Conservation (phyloP, 31 red algal genomes). For the Pterothamnion heteromorphum region DNA sequence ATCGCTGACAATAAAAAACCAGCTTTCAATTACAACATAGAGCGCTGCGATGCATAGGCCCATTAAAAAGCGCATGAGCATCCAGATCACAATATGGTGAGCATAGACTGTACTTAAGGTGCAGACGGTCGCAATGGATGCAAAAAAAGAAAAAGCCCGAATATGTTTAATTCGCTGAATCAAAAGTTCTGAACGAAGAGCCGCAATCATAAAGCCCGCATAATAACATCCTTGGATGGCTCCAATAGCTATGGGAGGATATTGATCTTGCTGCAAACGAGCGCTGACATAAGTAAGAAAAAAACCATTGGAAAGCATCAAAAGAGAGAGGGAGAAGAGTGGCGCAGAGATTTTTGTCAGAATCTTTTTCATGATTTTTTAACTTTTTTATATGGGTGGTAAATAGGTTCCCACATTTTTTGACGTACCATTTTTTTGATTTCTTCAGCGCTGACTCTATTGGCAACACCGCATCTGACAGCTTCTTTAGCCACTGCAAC, state of each 20-base stretch:
- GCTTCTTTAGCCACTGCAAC: constrained; percentile 64
- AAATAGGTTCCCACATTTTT: not conserved
- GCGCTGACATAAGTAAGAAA: no score
- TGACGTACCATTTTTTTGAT: not conserved
- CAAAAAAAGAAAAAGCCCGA: not conserved
- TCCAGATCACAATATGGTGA: not conserved
- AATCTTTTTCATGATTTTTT: no score
- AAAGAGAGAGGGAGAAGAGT: no score
- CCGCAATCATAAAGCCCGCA: not conserved
- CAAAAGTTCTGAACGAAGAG: not conserved
- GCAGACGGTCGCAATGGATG: not conserved
- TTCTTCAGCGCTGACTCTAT: not conserved
- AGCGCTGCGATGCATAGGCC: constrained; percentile 16
- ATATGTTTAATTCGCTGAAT: constrained; percentile 7
- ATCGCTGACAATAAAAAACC: not conserved
- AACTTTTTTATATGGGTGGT: no score
- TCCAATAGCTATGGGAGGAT: no score
- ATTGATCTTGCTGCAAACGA: no score
- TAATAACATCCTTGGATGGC: not conserved
- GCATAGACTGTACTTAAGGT: not conserved
- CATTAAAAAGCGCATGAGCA: constrained; percentile 3
- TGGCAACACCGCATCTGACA: not conserved
- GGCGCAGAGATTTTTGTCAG: no score
- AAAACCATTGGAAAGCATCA: no score
- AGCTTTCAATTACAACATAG: constrained; percentile 21